Evolutionary conservation across 2,329 filamentous ascomycete genomes (phyloP), one percentile per base, ranked within the genome.

Genomic region (Exophiala spinifera): DNA sequence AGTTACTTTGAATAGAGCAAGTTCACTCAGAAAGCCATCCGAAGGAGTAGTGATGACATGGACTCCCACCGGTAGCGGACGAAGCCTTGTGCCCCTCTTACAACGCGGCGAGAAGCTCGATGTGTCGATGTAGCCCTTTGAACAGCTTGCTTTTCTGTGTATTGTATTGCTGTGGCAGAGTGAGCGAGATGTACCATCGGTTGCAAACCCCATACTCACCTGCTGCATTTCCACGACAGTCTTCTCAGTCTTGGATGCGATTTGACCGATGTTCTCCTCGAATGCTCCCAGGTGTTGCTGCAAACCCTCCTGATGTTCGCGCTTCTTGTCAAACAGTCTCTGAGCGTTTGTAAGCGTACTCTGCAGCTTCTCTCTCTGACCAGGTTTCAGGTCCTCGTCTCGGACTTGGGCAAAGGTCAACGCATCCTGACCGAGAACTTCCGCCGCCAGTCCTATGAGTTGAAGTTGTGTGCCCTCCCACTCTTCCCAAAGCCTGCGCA

Each of bases 381-480:
- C 51, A 1, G 50, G 49, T 37, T 55, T 55, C 49, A 55, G 40
- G 23, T 47, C 44, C 33, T 48, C 49, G 10, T 49, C 40, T 36
- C 48, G 40, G 6, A 34, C 17, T 50, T 57, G 47, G 11, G 37
- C 36, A 10, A 59, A 33, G 3, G 23, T 39, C 17, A 62, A 19
- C 13, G 42, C 47, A 11, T 59, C 43, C 21, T 34, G 54, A 13
- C 61, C 61, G n/a, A 57, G 44, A 4, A 60, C 49, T 33, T 61
- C 56, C 28, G 51, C 59, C 3, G 61, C 59, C 31, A 61, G 36
- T 25, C 36, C 33, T 15, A 63, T 46, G 31, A 63, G 49, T 15
- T 54, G 25, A 13, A 56, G 39, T 23, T 63, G 59, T 14, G 56
- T 47, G 13, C 51, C 49, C 49, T 61, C 56, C 61, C 61, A 61